Evolutionary conservation across 208 protist genomes (phyloP), one percentile per base, ranked within the genome.

Genomic region (Trypanosoma lewisi): DNA sequence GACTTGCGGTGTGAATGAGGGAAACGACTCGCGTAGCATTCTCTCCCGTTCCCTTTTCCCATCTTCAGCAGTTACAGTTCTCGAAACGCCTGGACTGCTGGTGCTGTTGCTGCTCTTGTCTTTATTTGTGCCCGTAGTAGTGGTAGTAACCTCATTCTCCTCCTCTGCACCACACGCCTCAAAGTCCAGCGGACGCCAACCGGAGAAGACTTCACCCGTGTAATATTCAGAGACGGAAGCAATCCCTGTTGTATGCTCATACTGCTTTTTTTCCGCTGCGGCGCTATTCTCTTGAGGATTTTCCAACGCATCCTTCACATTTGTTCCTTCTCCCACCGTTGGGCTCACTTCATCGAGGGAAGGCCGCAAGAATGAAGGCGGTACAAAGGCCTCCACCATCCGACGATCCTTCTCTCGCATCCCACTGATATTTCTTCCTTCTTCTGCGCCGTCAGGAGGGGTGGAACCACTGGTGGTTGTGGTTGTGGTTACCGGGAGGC

Each of bases 1-100:
- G 42, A 94, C 34, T 63, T 94, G 88, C 34, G 88, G 88, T 57
- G 78, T 67, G 19, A 70, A 78, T 4, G 82, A 89, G 25, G 82
- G 77, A 51, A 93, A 93, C n/a, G 83, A 77, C 17, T 87, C 80
- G 19, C 70, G 73, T 11, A 71, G 70, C 31, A 66, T 64, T 37
- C 37, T n/a, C 47, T 72, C 67, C 27, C 47, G 36, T 19, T 64
- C 41, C 11, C 28, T n/a, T 16, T 45, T 63, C 4, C 54, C 45
- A 23, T 65, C 42, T n/a, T 63, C 58, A 31, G 27, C 36, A 25
- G 37, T 23, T 1, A 21, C 27, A 33, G 16, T 39, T 44, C 30
- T 52, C 8, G 48, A 49, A 25, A 28, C 23, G n/a, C 50, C 21
- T n/a, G 21, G 5, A 23, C 2, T 45, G 23, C n/a, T 49, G 25